Evolutionary conservation across 768 basidiomycete genomes (phyloP), one percentile per base, ranked within the genome.

Genomic region (Leccinum subtestaceum): DNA sequence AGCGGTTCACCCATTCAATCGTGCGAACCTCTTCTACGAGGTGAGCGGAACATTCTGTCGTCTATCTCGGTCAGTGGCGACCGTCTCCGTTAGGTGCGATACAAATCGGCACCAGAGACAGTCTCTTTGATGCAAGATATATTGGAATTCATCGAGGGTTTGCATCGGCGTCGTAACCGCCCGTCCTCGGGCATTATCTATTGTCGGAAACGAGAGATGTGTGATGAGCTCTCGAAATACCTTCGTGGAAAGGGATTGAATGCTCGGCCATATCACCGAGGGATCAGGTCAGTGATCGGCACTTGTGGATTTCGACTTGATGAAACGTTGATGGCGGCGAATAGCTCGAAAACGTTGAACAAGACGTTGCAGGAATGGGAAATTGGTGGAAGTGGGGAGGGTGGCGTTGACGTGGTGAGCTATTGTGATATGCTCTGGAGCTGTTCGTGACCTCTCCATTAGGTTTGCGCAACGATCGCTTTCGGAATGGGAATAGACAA

Each of bases 401-500:
- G 78, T 19, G 81, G 79, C 23, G 77, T 88, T 3, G 88, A 91
- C 57, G 79, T 91, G 23, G 88, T 88, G 61, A 59, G 86, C 70
- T 3, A 49, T 47, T 34, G 2, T 34, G 49, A 45, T 6, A 9
- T 2, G 23, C 2, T 9, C n/a, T 38, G 13, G 3, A 21, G 25
- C 53, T 21, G 43, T 52, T 47, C 45, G 57, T 34, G 13, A 23
- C 19, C 9, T 31, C 34, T 7, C n/a, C 55, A 8, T 40, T 15
- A 89, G 87, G 86, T 90, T 46, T 85, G 89, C 25, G 89, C 89
- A 10, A 91, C 90, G 0, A 83, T 93, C 52, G 91, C 91, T 5
- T 94, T 93, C 64, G 92, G 92, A 2, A 85, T 93, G 75, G 91
- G 91, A 2, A 93, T 94, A 48, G 91, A 94, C 69, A 93, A 93